Conservation (phyloP, 2,329 filamentous ascomycete genomes). For the Colletotrichum costaricense region DNA sequence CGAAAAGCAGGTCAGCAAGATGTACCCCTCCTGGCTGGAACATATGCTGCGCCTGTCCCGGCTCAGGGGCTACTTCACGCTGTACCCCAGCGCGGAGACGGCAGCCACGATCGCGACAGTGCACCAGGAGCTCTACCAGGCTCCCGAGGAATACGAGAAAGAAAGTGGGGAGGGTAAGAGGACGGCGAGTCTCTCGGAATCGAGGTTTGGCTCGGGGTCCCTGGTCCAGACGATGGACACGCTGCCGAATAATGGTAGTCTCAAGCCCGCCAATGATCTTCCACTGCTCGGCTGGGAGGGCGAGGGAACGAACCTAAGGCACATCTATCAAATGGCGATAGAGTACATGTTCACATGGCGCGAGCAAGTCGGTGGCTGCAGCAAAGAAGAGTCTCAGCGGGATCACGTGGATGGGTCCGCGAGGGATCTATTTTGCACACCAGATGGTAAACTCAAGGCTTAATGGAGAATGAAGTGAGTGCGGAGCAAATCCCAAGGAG, state of each 20-base stretch:
- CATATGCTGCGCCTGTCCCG: slow-evolving; percentile 81
- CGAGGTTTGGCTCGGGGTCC: slow-evolving; percentile 45
- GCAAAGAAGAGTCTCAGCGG: slow-evolving; percentile 43
- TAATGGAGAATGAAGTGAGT: slow-evolving; percentile 42
- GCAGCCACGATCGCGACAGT: slow-evolving; percentile 73
- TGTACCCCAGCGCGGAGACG: slow-evolving; percentile 77
- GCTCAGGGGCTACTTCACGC: slow-evolving; percentile 79
- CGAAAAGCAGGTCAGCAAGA: slow-evolving; percentile 72
- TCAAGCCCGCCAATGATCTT: slow-evolving; percentile 58
- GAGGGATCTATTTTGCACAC: slow-evolving; percentile 73
- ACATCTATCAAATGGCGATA: slow-evolving; percentile 56
- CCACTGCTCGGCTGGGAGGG: slow-evolving; percentile 76
- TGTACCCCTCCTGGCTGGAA: slow-evolving; percentile 81
- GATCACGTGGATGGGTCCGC: slow-evolving; percentile 52
- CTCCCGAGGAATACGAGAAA: slow-evolving; percentile 75
- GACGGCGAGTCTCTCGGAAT: slow-evolving; percentile 41
- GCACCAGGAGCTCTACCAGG: slow-evolving; percentile 79
- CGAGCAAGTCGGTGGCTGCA: slow-evolving; percentile 75
- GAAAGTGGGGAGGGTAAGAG: slow-evolving; percentile 38
- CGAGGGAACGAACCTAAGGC: slow-evolving; percentile 49
- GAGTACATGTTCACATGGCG: slow-evolving; percentile 71
- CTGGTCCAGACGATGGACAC: slow-evolving; percentile 59
- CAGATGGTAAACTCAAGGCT: slow-evolving; percentile 38
- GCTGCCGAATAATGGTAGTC: slow-evolving; percentile 54
- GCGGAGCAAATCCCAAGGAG: too few species aligned